These are phyloP conservation scores for Histomonas meleagridis DNA, from an alignment of 208 protist genomes.

Conservation along the genomic window DNA sequence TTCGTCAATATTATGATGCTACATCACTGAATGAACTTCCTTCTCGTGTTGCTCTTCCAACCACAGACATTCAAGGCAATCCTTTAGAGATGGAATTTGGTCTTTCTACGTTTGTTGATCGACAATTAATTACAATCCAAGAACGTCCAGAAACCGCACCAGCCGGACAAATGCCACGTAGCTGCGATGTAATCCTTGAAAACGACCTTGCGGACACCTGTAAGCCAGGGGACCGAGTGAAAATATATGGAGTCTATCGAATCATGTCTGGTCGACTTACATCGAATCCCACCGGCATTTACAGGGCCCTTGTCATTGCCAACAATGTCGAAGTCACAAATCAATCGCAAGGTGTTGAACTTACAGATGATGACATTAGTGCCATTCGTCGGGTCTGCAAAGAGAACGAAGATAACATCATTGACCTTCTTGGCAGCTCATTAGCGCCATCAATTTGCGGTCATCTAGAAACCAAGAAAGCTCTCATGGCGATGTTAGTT, in stretches of 20 bases:
- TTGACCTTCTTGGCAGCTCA: not conserved
- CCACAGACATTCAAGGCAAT: constrained; percentile 79
- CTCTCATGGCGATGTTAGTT: constrained; percentile 81
- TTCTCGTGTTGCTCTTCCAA: not conserved
- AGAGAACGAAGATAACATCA: not conserved
- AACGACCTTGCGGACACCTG: constrained; percentile 88
- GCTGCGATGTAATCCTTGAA: constrained; percentile 81
- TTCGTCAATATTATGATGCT: constrained; percentile 79
- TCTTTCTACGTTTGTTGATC: constrained; percentile 82
- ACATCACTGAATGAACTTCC: constrained; percentile 63
- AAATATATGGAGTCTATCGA: not conserved
- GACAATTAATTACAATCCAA: constrained; percentile 50
- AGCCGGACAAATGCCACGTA: constrained; percentile 87
- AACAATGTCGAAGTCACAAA: not conserved
- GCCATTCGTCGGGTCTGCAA: not conserved
- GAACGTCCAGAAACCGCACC: constrained; percentile 83
- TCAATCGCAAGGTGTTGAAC: not conserved
- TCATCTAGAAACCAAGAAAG: constrained; percentile 45
- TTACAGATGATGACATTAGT: not conserved
- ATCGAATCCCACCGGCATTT: not conserved
- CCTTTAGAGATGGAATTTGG: constrained; percentile 86
- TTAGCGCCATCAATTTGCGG: constrained; percentile 29
- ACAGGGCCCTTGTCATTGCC: not conserved
- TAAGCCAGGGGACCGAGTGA: constrained; percentile 62
- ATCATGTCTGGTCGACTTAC: not conserved